A percentile compares a stretch with the other conserved stretches of the same genome.
Conservation (phyloP, 805 yeast species). For the Debaryomyces hansenii region DNA sequence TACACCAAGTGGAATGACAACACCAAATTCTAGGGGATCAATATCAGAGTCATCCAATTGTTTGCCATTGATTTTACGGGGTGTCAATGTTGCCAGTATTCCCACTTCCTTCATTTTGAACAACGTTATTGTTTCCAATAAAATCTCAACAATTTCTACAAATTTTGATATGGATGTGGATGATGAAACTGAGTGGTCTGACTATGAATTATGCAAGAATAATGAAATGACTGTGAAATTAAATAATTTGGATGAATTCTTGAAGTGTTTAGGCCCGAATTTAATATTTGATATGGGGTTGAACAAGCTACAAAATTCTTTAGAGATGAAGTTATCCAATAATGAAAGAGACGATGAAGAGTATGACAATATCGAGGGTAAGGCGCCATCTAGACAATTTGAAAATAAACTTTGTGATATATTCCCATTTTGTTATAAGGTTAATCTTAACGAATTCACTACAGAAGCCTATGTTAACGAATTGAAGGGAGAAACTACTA, state of each 20-base stretch:
- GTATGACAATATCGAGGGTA: constrained; percentile 11
- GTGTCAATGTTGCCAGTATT: constrained; percentile 61
- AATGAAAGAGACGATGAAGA: constrained; percentile 6
- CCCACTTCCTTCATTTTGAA: constrained; percentile 51
- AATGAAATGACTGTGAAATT: constrained; percentile 31
- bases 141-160: constrained; percentile 28
- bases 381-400: constrained; percentile 12
- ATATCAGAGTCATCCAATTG: constrained; percentile 50
- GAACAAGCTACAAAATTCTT: constrained; percentile 5
- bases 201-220: constrained; percentile 25
- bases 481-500: background rate
- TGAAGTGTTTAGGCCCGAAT: constrained; percentile 42
- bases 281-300: constrained; percentile 38
- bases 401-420: constrained; percentile 19
- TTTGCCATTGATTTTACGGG: constrained; percentile 65
- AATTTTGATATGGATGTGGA: constrained; percentile 34
- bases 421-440: constrained; percentile 33
- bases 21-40: constrained; percentile 1
- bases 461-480: constrained; percentile 20
- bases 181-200: constrained; percentile 24
- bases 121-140: constrained; percentile 15
- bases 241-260: constrained; percentile 30
- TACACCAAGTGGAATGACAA: constrained; percentile 1
- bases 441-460: constrained; percentile 35
- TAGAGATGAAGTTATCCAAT: constrained; percentile 8